phyloP scores from a whole-genome alignment of 1,284 basidiomycete species.

The Ustilago xerochloae region DNA sequence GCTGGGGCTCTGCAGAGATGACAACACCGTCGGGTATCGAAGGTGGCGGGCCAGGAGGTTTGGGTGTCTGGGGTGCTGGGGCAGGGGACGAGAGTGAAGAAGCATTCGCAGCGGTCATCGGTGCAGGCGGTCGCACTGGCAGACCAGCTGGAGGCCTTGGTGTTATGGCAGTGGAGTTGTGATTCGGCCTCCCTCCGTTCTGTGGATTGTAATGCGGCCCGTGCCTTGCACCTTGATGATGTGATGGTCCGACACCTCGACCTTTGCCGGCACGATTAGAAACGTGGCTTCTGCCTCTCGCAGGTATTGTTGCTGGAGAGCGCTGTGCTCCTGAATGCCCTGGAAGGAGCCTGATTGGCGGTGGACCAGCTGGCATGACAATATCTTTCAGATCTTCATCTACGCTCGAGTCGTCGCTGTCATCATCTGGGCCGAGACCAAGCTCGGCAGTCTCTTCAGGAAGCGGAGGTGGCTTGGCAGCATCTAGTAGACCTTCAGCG shows the following conservation, averaged over 20 bases:
- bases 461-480: conserved; percentile 32
- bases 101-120: background rate
- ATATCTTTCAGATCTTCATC: conserved; percentile 61
- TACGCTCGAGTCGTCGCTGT: conserved; percentile 55
- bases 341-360: conserved; percentile 22
- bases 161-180: background rate
- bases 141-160: conserved; percentile 6
- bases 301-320: background rate
- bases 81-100: background rate
- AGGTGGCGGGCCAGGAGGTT: conserved; percentile 35
- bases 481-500: conserved; percentile 41
- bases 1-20: conserved; percentile 60
- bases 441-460: conserved; percentile 22
- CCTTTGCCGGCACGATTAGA: conserved; percentile 1
- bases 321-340: background rate
- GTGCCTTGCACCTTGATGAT: conserved; percentile 6
- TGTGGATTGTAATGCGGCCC: background rate
- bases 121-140: conserved; percentile 1
- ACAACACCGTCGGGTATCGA: conserved; percentile 33
- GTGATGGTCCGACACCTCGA: background rate
- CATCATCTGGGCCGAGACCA: conserved; percentile 12
- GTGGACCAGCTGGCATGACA: conserved; percentile 61
- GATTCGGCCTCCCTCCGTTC: background rate
- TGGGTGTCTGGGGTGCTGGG: background rate
- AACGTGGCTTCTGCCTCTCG: background rate